Evolutionary conservation across 2,329 filamentous ascomycete genomes (phyloP).

Genomic region (Calonectria honghensis): DNA sequence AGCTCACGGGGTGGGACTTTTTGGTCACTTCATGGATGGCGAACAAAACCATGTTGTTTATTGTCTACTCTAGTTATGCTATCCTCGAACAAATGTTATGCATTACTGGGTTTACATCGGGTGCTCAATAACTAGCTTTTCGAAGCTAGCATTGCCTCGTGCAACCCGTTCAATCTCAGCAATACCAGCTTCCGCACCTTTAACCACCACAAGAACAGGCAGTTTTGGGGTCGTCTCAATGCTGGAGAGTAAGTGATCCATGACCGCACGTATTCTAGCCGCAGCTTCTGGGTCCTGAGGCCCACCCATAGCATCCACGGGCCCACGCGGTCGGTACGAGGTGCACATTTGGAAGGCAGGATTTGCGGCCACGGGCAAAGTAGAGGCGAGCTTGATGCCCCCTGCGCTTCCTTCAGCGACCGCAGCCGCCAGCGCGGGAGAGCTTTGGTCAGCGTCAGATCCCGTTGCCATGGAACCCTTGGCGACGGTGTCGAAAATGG

Average conservation of each 20-base stretch:
- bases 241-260: neutral
- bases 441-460: neutral
- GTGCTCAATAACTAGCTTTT: slow-evolving; percentile 2
- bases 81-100: neutral
- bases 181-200: neutral
- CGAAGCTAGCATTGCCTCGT: neutral
- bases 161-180: slow-evolving; percentile 8
- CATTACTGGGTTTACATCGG: neutral
- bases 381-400: neutral
- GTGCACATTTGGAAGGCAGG: slow-evolving; percentile 4
- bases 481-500: slow-evolving; percentile 25
- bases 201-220: neutral
- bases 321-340: neutral
- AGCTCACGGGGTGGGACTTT: neutral
- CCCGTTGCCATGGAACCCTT: neutral
- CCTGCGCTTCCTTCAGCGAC: neutral
- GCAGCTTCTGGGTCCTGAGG: neutral
- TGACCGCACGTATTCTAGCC: neutral
- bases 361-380: neutral
- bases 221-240: neutral
- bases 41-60: neutral
- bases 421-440: neutral
- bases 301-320: slow-evolving; percentile 13
- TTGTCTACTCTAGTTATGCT: neutral
- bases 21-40: neutral